These are phyloP conservation scores for Colletotrichum magnum DNA, from an alignment of 2,329 filamentous ascomycete species.

Conservation along the genomic window DNA sequence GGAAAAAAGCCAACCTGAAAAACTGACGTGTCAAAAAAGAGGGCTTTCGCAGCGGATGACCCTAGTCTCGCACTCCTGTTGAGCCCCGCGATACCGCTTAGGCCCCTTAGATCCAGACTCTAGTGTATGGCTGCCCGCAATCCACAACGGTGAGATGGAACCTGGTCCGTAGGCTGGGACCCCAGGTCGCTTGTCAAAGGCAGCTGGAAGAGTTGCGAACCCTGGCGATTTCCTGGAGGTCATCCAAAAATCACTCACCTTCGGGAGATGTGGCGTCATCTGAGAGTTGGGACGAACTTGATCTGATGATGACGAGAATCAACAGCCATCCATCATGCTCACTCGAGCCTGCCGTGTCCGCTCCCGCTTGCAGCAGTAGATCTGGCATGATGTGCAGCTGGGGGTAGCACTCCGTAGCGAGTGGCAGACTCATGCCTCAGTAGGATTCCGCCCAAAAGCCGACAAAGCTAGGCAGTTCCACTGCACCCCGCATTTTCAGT, in stretches of 20 bases:
- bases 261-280: constrained; percentile 19
- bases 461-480: constrained; percentile 3
- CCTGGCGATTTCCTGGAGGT: background rate
- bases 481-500: constrained; percentile 34
- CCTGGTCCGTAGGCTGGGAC: background rate
- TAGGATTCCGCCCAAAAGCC: constrained; percentile 6
- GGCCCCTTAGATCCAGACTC: constrained; percentile 17
- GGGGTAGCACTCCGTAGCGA: background rate
- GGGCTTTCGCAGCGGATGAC: background rate
- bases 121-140: background rate
- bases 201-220: background rate
- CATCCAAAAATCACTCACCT: constrained; percentile 1
- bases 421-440: background rate
- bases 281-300: constrained; percentile 38
- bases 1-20: too few species aligned
- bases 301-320: constrained; percentile 24
- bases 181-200: constrained; percentile 1
- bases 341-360: constrained; percentile 7
- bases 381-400: constrained; percentile 37
- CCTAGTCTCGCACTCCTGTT: constrained; percentile 8
- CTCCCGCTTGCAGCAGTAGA: constrained; percentile 36
- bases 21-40: too few species aligned
- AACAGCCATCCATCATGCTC: background rate
- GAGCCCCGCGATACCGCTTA: constrained; percentile 23
- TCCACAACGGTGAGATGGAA: constrained; percentile 9